Conservation (phyloP, 1,284 basidiomycete species). For the Tausonia pullulans region DNA sequence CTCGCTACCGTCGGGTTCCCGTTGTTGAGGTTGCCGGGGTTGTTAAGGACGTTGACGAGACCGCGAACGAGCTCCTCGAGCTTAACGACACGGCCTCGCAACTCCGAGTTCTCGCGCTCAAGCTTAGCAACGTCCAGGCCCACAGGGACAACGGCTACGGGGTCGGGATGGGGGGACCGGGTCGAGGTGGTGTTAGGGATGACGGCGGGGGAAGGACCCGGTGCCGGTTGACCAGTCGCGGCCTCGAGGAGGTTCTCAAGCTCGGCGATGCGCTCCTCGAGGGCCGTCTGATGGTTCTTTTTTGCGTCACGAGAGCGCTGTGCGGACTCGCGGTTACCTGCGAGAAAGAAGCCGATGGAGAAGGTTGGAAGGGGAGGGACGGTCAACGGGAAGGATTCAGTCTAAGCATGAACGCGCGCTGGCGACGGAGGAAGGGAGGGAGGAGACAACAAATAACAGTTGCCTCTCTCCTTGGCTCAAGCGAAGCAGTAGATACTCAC, state of each 20-base stretch:
- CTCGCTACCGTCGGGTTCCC: neutral
- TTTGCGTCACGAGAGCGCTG: slow-evolving; percentile 16
- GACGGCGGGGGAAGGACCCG: neutral
- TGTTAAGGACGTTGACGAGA: slow-evolving; percentile 10
- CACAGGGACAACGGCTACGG: neutral
- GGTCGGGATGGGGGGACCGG: neutral
- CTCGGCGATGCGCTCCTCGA: slow-evolving; percentile 8
- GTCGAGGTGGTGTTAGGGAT: neutral
- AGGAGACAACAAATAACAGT: neutral
- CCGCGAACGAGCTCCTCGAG: slow-evolving; percentile 16
- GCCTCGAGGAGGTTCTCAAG: slow-evolving; percentile 8
- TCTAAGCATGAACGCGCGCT: neutral
- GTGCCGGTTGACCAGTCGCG: neutral
- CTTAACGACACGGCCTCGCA: slow-evolving; percentile 7
- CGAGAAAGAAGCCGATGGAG: neutral
- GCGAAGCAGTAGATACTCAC: neutral
- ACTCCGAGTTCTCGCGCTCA: slow-evolving; percentile 12
- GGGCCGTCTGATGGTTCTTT: slow-evolving; percentile 14
- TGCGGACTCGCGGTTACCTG: slow-evolving; percentile 17
- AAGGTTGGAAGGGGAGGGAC: neutral
- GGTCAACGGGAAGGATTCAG: neutral
- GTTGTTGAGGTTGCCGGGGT: neutral
- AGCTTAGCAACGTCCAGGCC: neutral
- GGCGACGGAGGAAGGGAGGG: neutral
- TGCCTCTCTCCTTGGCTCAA: too few relatives aligned